phyloP scores from a whole-genome alignment of 805 yeast species.

The Suhomyces sp. region DNA sequence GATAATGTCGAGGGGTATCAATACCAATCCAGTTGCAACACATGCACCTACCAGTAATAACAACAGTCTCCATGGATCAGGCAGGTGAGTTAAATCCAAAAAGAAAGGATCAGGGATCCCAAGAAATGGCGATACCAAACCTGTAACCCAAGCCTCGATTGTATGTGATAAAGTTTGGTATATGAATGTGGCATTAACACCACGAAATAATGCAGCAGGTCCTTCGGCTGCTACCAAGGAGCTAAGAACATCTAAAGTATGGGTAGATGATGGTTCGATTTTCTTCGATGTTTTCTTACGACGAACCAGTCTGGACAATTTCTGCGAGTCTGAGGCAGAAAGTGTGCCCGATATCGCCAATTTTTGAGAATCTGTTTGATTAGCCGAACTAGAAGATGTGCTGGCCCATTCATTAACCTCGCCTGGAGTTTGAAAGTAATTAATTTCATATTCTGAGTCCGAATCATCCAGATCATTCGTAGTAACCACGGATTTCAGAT shows the following conservation, averaged over 20 bases:
- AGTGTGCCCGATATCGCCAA: background rate
- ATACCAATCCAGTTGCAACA: slow-evolving; percentile 64
- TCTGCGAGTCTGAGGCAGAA: no score
- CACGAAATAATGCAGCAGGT: slow-evolving; percentile 68
- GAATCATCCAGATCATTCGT: slow-evolving; percentile 3
- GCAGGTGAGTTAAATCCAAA: slow-evolving; percentile 76
- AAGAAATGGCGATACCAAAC: slow-evolving; percentile 75
- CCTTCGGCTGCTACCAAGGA: slow-evolving; percentile 69
- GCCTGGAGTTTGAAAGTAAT: slow-evolving; percentile 33
- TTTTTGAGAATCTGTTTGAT: background rate
- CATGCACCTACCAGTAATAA: slow-evolving; percentile 68
- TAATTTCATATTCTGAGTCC: slow-evolving; percentile 29
- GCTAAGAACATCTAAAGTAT: slow-evolving; percentile 64
- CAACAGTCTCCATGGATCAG: slow-evolving; percentile 70
- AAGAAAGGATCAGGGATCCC: slow-evolving; percentile 88
- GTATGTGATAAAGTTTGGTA: slow-evolving; percentile 73
- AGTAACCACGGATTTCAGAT: background rate
- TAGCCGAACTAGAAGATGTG: no score
- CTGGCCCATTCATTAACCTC: slow-evolving; percentile 12
- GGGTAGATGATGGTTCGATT: slow-evolving; percentile 59
- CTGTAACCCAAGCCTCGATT: slow-evolving; percentile 88
- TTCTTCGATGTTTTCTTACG: slow-evolving; percentile 13
- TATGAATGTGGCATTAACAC: slow-evolving; percentile 76
- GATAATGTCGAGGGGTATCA: slow-evolving; percentile 81
- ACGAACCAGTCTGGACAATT: background rate